Evolutionary conservation across 2,329 filamentous ascomycete species (phyloP).

Genomic region (Aspergillus alliaceus): DNA sequence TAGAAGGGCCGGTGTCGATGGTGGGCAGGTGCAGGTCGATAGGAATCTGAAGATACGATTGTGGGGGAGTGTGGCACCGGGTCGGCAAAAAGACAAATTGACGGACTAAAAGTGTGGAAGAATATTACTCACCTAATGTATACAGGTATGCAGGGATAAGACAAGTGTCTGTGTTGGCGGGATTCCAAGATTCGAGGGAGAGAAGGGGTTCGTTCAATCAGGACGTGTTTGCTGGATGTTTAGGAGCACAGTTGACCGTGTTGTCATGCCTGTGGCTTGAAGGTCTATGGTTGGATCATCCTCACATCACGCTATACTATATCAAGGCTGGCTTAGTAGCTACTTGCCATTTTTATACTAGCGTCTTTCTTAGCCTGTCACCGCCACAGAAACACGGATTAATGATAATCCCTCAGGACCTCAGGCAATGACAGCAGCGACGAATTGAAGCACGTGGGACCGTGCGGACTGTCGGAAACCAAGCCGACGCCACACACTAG

Average conservation of each 20-base stretch:
- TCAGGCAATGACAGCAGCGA: conserved; percentile 3
- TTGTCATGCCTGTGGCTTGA: conserved; percentile 19
- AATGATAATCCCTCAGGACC: not conserved
- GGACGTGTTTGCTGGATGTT: conserved; percentile 12
- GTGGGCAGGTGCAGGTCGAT: not conserved
- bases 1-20: not conserved
- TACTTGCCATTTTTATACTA: conserved; percentile 2
- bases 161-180: not conserved
- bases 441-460: conserved; percentile 9
- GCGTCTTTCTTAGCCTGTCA: not conserved
- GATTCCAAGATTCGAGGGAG: not conserved
- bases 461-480: conserved; percentile 5
- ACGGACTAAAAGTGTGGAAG: conserved; percentile 4
- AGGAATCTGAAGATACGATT: conserved; percentile 1
- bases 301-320: conserved; percentile 9
- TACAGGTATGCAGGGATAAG: not conserved
- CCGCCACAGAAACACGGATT: conserved; percentile 5
- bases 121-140: not conserved
- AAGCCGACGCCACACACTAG: not conserved
- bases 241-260: conserved; percentile 8
- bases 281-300: conserved; percentile 12
- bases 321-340: conserved; percentile 4
- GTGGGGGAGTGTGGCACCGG: conserved; percentile 4
- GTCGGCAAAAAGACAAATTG: conserved; percentile 2
- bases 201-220: conserved; percentile 4